Percentiles rank a stretch among this genome's conserved stretches.
These are phyloP conservation scores for Kazachstania bromeliacearum DNA, from an alignment of 805 yeast genomes.

Conservation along the genomic window DNA sequence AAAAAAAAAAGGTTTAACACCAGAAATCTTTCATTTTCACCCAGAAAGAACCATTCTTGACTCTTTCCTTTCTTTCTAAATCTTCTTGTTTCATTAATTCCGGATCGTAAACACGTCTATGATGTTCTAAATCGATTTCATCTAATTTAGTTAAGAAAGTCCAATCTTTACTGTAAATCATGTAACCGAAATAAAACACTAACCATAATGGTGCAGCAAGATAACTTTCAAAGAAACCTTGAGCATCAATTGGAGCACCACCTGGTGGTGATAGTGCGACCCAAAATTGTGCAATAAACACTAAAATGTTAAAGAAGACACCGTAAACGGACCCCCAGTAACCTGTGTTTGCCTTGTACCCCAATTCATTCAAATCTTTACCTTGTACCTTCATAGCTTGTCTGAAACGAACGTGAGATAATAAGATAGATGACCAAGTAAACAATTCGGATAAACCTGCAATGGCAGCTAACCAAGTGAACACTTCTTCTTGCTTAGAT, in stretches of 20 bases:
- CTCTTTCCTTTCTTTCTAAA: slow-evolving; percentile 28
- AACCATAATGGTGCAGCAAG: slow-evolving; percentile 39
- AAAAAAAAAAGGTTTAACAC: slow-evolving; percentile 26
- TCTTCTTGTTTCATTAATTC: slow-evolving; percentile 35
- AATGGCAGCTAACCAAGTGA: slow-evolving; percentile 52
- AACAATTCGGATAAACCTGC: slow-evolving; percentile 49
- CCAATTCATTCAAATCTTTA: slow-evolving; percentile 36
- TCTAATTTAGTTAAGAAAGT: slow-evolving; percentile 26
- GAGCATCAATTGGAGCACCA: slow-evolving; percentile 30
- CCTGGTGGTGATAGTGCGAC: slow-evolving; percentile 49
- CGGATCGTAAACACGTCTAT: slow-evolving; percentile 33
- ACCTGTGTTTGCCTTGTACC: slow-evolving; percentile 43
- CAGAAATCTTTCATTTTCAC: slow-evolving; percentile 31
- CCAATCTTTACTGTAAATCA: slow-evolving; percentile 35
- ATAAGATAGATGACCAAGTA: slow-evolving; percentile 49
- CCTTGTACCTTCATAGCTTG: slow-evolving; percentile 44
- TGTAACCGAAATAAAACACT: slow-evolving; percentile 41
- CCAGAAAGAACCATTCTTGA: slow-evolving; percentile 17
- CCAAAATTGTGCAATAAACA: slow-evolving; percentile 53
- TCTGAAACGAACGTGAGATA: slow-evolving; percentile 47
- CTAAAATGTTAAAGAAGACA: slow-evolving; percentile 38
- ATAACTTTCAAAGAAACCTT: slow-evolving; percentile 43
- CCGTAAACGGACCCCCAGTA: slow-evolving; percentile 43
- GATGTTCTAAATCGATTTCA: slow-evolving; percentile 36
- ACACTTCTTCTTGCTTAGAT: slow-evolving; percentile 41